A percentile compares a stretch with the other conserved stretches of the same genome.
These are phyloP conservation scores for Lachancea kluyveri DNA, from an alignment of 805 yeast species.

Conservation along the genomic window DNA sequence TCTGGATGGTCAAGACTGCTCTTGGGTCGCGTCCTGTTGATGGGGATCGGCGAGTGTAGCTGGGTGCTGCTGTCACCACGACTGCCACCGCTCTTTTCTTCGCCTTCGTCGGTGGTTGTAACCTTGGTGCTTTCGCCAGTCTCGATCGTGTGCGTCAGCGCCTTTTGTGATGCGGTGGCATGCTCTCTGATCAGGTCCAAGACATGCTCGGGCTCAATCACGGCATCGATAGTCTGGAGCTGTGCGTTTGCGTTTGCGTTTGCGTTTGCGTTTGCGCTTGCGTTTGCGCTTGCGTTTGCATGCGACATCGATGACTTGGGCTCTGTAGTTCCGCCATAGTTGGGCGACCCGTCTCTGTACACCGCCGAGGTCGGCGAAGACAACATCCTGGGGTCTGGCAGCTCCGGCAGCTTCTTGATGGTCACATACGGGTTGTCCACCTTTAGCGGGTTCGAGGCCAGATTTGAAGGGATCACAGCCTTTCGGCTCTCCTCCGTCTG, in stretches of 20 bases:
- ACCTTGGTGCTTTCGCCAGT: conserved; percentile 7
- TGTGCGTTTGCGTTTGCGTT: no score
- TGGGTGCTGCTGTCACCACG: no score
- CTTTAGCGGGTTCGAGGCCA: conserved; percentile 64
- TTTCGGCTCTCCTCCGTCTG: conserved; percentile 1
- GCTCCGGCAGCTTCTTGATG: conserved; percentile 46
- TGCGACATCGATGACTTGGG: no score
- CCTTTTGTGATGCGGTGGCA: conserved; percentile 3
- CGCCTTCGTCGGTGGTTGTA: conserved; percentile 4
- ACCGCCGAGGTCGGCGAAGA: background rate
- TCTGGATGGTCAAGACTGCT: background rate
- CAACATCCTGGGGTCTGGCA: background rate
- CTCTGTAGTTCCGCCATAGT: conserved; percentile 7
- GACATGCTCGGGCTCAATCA: no score
- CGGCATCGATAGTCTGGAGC: no score
- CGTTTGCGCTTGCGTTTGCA: no score
- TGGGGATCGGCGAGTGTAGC: no score
- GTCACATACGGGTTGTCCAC: conserved; percentile 61
- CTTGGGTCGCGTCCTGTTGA: no score
- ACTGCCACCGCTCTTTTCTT: no score
- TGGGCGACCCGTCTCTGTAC: conserved; percentile 2
- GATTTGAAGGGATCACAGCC: conserved; percentile 37
- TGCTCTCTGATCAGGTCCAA: conserved; percentile 4
- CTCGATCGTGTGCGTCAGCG: conserved; percentile 3
- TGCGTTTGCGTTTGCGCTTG: no score